Evolutionary conservation across 768 basidiomycete species (phyloP), one percentile per base, ranked within the genome.

Genomic region (Phlegmacium glaucopus): DNA sequence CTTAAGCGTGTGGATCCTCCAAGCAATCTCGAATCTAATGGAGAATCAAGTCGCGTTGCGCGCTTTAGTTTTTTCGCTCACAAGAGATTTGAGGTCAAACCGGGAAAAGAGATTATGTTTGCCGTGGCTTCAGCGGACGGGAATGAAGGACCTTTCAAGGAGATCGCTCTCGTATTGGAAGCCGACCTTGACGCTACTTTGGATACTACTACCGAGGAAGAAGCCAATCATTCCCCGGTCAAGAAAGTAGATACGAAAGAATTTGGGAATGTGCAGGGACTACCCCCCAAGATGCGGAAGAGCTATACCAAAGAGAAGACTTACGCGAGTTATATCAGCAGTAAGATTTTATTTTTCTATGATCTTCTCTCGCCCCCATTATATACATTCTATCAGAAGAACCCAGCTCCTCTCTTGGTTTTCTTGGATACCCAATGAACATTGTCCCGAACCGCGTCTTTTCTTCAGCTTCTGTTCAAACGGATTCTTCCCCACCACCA

Each of bases 31-130:
- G 63, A 57, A 45, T 74, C 74, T 44, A 72, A 72, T 43, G 72
- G 60, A 9, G 64, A 68, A n/a, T 61, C 63, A 15, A 57, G 61
- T 17, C 57, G 65, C 25, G 59, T 76, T 46, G 72, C 77, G 32
- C 78, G 76, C 61, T 87, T 84, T 59, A 78, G 74, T 58, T 67
- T 87, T 10, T 82, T 84, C 60, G 82, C 85, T 4, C 75, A 77
- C 56, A 87, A 87, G 69, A 69, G 79, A 50, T 81, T 87, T 60
- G 80, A 80, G 59, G 76, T 85, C 56, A 84, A 77, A 59, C 79
- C 83, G 10, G 85, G 85, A 48, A 84, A 84, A 64, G 82, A 83
- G 65, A 78, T 87, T 43, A 70, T 85, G 39, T 72, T 87, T 45
- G 74, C 82, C 6, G 68, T 87, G 28, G 74, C 72, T 34, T 70